Evolutionary conservation across 2,329 filamentous ascomycete genomes (phyloP).

Genomic region (Zarea fungicola): DNA sequence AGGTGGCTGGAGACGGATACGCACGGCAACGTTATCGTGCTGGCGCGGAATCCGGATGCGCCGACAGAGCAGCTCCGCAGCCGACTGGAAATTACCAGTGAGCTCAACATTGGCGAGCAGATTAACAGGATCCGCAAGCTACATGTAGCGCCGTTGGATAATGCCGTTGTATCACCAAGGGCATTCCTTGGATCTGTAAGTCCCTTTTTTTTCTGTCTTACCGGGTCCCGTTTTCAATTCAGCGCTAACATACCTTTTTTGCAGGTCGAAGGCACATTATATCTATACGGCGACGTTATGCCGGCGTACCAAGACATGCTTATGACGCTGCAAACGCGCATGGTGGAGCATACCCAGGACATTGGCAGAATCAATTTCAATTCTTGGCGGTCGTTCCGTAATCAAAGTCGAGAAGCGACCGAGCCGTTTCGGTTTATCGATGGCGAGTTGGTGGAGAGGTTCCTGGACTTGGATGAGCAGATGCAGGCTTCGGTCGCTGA

Average conservation of each 20-base stretch:
- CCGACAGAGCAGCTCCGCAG: slow-evolving; percentile 69
- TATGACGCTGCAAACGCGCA: slow-evolving; percentile 69
- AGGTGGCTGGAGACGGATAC: slow-evolving; percentile 81
- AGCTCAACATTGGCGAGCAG: slow-evolving; percentile 86
- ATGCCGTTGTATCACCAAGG: slow-evolving; percentile 67
- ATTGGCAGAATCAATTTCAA: slow-evolving; percentile 73
- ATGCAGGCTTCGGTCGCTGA: slow-evolving; percentile 48
- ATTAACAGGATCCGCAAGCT: slow-evolving; percentile 82
- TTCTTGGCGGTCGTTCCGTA: slow-evolving; percentile 77
- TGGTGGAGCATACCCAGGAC: slow-evolving; percentile 61
- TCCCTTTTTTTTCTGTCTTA: slow-evolving; percentile 11
- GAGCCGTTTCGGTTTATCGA: slow-evolving; percentile 87
- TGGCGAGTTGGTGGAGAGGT: slow-evolving; percentile 82
- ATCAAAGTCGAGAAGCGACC: slow-evolving; percentile 63
- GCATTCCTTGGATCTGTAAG: slow-evolving; percentile 87
- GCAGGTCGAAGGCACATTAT: slow-evolving; percentile 84
- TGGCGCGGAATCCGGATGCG: slow-evolving; percentile 67
- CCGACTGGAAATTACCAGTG: slow-evolving; percentile 67
- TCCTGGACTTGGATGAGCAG: slow-evolving; percentile 64
- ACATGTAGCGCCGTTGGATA: slow-evolving; percentile 57
- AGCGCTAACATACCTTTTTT: slow-evolving; percentile 14
- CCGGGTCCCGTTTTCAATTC: too few relatives aligned
- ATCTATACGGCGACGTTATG: slow-evolving; percentile 78
- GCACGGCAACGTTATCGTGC: slow-evolving; percentile 78
- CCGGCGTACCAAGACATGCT: slow-evolving; percentile 70